Base-by-base conservation (phyloP, 805 yeast species). In the Saturnispora zaruensis region DNA sequence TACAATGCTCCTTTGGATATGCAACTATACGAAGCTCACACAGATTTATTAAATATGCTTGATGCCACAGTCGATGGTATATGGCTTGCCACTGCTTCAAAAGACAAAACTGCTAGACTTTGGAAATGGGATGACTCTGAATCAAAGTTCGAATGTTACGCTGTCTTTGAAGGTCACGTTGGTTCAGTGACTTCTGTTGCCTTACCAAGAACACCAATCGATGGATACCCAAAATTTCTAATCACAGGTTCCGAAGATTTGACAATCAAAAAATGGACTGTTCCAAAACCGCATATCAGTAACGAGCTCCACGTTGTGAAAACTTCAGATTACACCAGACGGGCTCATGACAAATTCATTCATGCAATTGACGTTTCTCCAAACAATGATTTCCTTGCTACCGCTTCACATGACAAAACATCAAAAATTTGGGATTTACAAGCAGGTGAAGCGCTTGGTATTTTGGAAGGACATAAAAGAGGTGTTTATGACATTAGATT, bases 321-420 rank as follows among this genome's bases (percentile, higher is more conserved):
- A 57, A 70, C 74, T 2, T 85, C 96, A 2, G 88, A 82, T 49
- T 93, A 84, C 66, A 93, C 99, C 0, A 80, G 96, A 72, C 80
- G 90, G 61, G 98, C 97, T 1, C 99, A 93, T 65, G 98, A 93
- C 49, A 93, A 91, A 65, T 96, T 93, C 66, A 93, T 93, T 53
- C 95, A 93, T 60, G 77, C 91, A 2, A 69, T 93, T 48, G 96
- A 89, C 55, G 73, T 93, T 4, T 76, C 97, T n/a, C 96, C 96
- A 16, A 87, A 89, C 61, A 95, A 91, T 66, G 84, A 82, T 55
- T 72, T 76, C 46, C 82, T 93, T 60, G 98, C 96, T 0, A 84
- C 97, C 1, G 98, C 96, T 2, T 86, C 96, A 11, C 95, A 86
- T 64, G 99, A 93, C 66, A 87, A 91, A 60, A 76, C 90, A 2